These are phyloP conservation scores for Hyaloscypha hepaticicola DNA, from an alignment of 495 filamentous ascomycete genomes.

Conservation along the genomic window DNA sequence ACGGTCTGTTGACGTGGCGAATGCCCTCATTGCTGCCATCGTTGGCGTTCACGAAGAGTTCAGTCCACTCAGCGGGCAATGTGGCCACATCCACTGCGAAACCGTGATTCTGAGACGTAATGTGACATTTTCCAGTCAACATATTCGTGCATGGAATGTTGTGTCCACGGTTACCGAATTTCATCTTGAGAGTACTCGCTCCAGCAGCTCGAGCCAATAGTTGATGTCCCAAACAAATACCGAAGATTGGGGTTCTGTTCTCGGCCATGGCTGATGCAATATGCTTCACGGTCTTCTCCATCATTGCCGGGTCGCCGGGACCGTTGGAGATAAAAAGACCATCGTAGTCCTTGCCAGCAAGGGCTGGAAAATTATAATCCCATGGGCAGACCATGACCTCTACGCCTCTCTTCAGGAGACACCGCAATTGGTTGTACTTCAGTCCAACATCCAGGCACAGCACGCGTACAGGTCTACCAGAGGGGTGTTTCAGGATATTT, in stretches of 20 bases:
- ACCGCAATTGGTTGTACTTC: slow-evolving; percentile 96
- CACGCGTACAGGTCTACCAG: slow-evolving; percentile 79
- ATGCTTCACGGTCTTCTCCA: slow-evolving; percentile 72
- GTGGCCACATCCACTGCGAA: slow-evolving; percentile 82
- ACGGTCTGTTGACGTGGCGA: slow-evolving; percentile 77
- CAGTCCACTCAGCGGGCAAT: slow-evolving; percentile 78
- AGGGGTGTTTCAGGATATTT: slow-evolving; percentile 74
- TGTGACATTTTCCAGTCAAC: slow-evolving; percentile 92
- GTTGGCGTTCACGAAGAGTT: slow-evolving; percentile 96
- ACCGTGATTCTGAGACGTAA: slow-evolving; percentile 97
- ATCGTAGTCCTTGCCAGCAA: slow-evolving; percentile 80
- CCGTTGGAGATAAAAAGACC: slow-evolving; percentile 98
- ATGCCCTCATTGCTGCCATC: slow-evolving; percentile 98
- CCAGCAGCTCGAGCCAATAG: slow-evolving; percentile 88
- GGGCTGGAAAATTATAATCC: slow-evolving; percentile 83
- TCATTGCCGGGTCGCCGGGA: slow-evolving; percentile 87
- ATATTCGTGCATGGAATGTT: slow-evolving; percentile 97
- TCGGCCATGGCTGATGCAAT: slow-evolving; percentile 69
- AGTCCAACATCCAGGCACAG: slow-evolving; percentile 94
- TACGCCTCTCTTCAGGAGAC: slow-evolving; percentile 85
- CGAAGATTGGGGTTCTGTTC: slow-evolving; percentile 84
- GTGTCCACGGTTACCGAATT: slow-evolving; percentile 97
- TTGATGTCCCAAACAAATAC: slow-evolving; percentile 96
- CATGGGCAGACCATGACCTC: slow-evolving; percentile 94
- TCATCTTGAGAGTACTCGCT: slow-evolving; percentile 89